Percentiles rank a stretch among this genome's conserved stretches.
These are phyloP conservation scores for Triadica sebifera DNA, from an alignment of 345 rosid genomes.

Conservation along the genomic window DNA sequence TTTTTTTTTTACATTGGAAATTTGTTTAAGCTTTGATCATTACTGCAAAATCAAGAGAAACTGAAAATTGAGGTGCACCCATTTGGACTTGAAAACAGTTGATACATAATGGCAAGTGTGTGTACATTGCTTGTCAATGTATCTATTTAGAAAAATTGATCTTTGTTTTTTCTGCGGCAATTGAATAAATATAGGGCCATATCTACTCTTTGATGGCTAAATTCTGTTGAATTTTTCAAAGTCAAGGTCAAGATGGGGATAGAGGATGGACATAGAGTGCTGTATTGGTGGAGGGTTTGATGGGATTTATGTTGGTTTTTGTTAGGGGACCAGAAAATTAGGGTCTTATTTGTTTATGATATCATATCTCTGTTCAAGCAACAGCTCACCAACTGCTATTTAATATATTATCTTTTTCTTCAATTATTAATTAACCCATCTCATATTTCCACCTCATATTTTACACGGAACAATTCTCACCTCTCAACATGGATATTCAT, in stretches of 20 bases:
- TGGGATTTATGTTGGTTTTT: constrained; percentile 8
- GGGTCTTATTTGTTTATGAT: constrained; percentile 8
- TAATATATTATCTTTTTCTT: not conserved
- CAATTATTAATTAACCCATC: constrained; percentile 4
- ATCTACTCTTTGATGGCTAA: not conserved
- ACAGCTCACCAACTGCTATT: constrained; percentile 16
- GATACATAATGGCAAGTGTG: too few species aligned
- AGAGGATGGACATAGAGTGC: not conserved
- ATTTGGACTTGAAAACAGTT: too few species aligned
- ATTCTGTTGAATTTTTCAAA: constrained; percentile 12
- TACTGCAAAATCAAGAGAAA: too few species aligned
- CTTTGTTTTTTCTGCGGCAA: too few species aligned
- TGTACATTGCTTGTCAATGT: too few species aligned
- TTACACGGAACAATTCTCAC: not conserved
- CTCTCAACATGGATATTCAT: not conserved
- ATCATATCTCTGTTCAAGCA: constrained; percentile 15
- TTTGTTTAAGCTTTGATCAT: too few species aligned
- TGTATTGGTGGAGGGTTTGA: not conserved
- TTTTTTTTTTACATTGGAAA: too few species aligned
- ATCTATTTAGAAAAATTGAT: too few species aligned
- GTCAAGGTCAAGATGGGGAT: constrained; percentile 9
- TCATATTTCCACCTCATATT: constrained; percentile 1
- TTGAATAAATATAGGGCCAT: too few species aligned
- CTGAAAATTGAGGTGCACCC: too few species aligned
- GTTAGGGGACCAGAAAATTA: not conserved